These are phyloP conservation scores for Sclerotinia sclerotiorum DNA, from an alignment of 2,329 filamentous ascomycete species.

Conservation along the genomic window DNA sequence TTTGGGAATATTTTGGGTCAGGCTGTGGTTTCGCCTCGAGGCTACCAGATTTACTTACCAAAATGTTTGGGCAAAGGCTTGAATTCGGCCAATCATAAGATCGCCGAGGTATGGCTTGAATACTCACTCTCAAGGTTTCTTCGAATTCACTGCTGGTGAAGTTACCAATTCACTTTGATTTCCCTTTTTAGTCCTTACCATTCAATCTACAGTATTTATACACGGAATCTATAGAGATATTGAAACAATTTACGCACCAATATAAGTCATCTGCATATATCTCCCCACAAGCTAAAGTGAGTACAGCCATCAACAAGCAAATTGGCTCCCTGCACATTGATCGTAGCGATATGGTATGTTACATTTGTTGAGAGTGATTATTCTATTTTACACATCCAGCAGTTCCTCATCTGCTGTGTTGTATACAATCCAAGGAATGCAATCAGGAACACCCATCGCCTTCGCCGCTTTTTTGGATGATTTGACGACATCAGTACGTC, in stretches of 20 bases:
- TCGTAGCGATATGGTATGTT: constrained; percentile 4
- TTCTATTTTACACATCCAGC: constrained; percentile 1
- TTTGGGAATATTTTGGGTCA: not conserved
- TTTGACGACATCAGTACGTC: constrained; percentile 1
- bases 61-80: not conserved
- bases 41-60: constrained; percentile 1
- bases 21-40: constrained; percentile 4
- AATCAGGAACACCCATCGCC: constrained; percentile 36
- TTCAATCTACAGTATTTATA: not conserved
- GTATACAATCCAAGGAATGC: constrained; percentile 24
- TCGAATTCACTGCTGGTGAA: not conserved
- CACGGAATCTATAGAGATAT: not conserved
- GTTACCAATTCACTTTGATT: not conserved
- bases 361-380: constrained; percentile 15
- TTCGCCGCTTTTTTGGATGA: constrained; percentile 26
- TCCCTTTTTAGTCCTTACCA: not conserved
- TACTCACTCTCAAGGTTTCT: not conserved
- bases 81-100: not conserved
- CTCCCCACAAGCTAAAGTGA: not conserved
- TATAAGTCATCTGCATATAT: not conserved
- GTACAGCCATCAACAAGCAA: not conserved
- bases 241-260: not conserved
- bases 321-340: not conserved
- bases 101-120: constrained; percentile 3
- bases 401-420: constrained; percentile 12